These are phyloP conservation scores for Strobilomyces echinocephalus DNA, from an alignment of 768 basidiomycete genomes.

Conservation along the genomic window DNA sequence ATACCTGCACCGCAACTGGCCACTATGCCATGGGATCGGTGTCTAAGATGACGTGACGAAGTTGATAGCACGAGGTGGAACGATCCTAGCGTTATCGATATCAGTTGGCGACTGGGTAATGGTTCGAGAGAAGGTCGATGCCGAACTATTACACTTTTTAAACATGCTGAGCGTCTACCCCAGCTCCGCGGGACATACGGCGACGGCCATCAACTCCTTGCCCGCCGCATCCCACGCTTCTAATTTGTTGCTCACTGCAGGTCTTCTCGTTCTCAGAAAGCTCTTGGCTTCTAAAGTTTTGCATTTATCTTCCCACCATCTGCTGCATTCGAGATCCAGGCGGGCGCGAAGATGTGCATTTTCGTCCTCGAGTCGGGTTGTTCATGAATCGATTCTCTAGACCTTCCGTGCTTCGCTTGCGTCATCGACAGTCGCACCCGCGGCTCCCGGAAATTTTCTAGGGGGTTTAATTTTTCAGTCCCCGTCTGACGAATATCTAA, in stretches of 20 bases:
- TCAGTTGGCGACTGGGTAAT: too few relatives aligned
- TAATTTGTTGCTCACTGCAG: background rate
- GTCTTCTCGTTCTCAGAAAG: background rate
- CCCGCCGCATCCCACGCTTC: slow-evolving; percentile 6
- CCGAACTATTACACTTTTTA: background rate
- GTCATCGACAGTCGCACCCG: background rate
- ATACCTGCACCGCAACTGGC: background rate
- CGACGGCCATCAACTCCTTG: background rate
- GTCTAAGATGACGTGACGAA: background rate
- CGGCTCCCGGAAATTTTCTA: background rate
- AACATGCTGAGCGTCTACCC: background rate
- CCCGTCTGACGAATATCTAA: background rate
- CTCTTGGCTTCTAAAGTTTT: background rate
- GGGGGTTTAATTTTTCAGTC: background rate
- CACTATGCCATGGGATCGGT: too few relatives aligned
- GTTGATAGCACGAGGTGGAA: background rate
- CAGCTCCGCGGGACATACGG: slow-evolving; percentile 3
- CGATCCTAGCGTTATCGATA: background rate
- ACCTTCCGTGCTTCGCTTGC: background rate
- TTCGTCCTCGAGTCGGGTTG: background rate
- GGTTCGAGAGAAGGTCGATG: background rate
- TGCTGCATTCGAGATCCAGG: background rate
- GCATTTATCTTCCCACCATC: background rate
- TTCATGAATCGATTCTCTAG: slow-evolving; percentile 4
- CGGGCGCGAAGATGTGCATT: background rate